phyloP scores from a whole-genome alignment of 2,329 filamentous ascomycete species.

The Penicillium freii region DNA sequence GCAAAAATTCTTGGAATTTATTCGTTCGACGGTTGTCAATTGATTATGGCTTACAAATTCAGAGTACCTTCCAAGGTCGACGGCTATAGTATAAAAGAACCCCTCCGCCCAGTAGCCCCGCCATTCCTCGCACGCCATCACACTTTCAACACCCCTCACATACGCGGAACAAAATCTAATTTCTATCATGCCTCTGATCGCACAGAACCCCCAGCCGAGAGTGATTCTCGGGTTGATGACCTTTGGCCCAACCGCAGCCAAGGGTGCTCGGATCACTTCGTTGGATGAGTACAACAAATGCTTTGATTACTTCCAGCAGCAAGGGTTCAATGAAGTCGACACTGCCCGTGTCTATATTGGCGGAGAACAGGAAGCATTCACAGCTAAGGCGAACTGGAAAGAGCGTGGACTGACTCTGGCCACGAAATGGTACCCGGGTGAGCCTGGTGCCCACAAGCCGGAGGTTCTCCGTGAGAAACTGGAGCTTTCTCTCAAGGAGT shows the following conservation, averaged over 20 bases:
- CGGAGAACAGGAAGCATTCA: constrained; percentile 75
- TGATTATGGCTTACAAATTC: background rate
- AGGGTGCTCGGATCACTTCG: constrained; percentile 70
- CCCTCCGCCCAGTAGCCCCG: background rate
- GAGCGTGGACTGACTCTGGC: constrained; percentile 73
- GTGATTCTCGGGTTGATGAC: constrained; percentile 86
- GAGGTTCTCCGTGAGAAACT: constrained; percentile 64
- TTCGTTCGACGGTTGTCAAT: background rate
- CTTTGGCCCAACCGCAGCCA: constrained; percentile 64
- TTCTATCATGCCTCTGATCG: constrained; percentile 37
- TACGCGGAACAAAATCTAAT: background rate
- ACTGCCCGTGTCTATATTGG: constrained; percentile 74
- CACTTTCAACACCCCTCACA: constrained; percentile 1
- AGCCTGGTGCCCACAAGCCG: constrained; percentile 60
- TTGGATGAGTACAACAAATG: constrained; percentile 68
- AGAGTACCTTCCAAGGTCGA: too few species aligned
- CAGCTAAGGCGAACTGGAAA: constrained; percentile 71
- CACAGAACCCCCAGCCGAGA: constrained; percentile 55
- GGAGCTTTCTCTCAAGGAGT: constrained; percentile 66
- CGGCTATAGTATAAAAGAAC: background rate
- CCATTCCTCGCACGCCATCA: background rate
- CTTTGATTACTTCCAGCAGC: constrained; percentile 72
- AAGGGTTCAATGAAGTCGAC: constrained; percentile 81
- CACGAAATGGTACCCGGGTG: constrained; percentile 70
- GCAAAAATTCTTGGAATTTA: background rate